A percentile compares a stretch with the other conserved stretches of the same genome.
phyloP scores from a whole-genome alignment of 495 filamentous ascomycete genomes.

The Annulohypoxylon nitens region DNA sequence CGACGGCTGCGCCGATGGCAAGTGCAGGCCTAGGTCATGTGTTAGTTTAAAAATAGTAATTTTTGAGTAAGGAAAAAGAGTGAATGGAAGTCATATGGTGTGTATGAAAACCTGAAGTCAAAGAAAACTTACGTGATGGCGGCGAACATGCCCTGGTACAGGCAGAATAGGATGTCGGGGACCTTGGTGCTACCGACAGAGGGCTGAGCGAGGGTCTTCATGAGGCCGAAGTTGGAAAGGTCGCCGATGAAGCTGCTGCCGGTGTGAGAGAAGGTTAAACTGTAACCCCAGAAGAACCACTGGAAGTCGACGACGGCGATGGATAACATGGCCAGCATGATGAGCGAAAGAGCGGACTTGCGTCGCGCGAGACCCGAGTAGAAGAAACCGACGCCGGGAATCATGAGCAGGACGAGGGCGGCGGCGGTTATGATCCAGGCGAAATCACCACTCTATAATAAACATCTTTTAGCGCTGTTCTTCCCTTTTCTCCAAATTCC shows the following conservation, averaged over 20 bases:
- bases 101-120: background rate
- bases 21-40: slow-evolving; percentile 73
- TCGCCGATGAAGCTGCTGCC: slow-evolving; percentile 91
- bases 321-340: slow-evolving; percentile 95
- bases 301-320: slow-evolving; percentile 92
- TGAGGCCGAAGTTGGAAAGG: slow-evolving; percentile 86
- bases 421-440: slow-evolving; percentile 84
- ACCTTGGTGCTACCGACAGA: slow-evolving; percentile 84
- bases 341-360: slow-evolving; percentile 94
- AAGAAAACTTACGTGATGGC: slow-evolving; percentile 74
- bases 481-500: background rate
- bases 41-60: slow-evolving; percentile 25
- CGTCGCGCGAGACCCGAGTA: slow-evolving; percentile 97
- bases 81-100: background rate
- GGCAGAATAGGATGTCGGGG: slow-evolving; percentile 89
- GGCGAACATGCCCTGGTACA: slow-evolving; percentile 93
- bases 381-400: slow-evolving; percentile 96
- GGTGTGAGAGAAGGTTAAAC: slow-evolving; percentile 85
- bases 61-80: slow-evolving; percentile 8
- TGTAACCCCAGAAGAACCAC: slow-evolving; percentile 99
- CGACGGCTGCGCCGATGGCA: slow-evolving; percentile 81
- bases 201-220: slow-evolving; percentile 80
- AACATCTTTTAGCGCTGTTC: slow-evolving; percentile 42
- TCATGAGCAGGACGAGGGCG: slow-evolving; percentile 88
- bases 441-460: slow-evolving; percentile 78